Base-by-base conservation (phyloP, 768 basidiomycete genomes). In the Tricholoma terreum region DNA sequence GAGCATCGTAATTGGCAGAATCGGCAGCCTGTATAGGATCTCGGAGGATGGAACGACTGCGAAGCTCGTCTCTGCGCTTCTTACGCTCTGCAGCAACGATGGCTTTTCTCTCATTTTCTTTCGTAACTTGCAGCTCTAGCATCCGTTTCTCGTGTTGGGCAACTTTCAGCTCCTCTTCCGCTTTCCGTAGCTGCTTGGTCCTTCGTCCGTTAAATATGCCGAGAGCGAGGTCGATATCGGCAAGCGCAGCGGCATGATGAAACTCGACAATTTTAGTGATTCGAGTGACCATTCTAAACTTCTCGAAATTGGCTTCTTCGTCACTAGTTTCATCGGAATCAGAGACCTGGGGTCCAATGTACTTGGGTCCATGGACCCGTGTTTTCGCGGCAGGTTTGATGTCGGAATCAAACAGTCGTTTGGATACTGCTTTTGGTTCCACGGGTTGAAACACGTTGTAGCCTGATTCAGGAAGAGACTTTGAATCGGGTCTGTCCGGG, bases 251-350 rank as follows among this genome's bases (percentile, higher is more conserved):
- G 33, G 70, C 71, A 57, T 71, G 73, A 69, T 82, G 73, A 75
- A 85, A 79, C 67, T 84, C 70, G 55, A 76, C 71, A 58, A 83
- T 77, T 71, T 82, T 78, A 36, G 70, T 50, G 58, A 80, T 69
- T 53, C 81, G 77, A 2, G 73, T 72, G 19, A 75, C 67, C 68
- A 79, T 75, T 58, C 81, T 80, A 65, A 74, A 79, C 33, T 67
- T 67, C 53, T 76, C 75, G 48, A 79, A 78, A 9, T 75, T 73
- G 8, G 68, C 69, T 31, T 70, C 75, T 46, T 75, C 75, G 31
- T 72, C 65, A 27, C 62, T 67, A 36, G 66, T 70, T 49, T 73
- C 71, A 42, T 66, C 66, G 53, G 65, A 64, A 62, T 64, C 74
- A 60, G 54, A 61, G 52, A 75, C 57, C 34, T 67, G 68, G 6